phyloP scores from a whole-genome alignment of 2,329 filamentous ascomycete species.

The Sporothrix dimorphospora region DNA sequence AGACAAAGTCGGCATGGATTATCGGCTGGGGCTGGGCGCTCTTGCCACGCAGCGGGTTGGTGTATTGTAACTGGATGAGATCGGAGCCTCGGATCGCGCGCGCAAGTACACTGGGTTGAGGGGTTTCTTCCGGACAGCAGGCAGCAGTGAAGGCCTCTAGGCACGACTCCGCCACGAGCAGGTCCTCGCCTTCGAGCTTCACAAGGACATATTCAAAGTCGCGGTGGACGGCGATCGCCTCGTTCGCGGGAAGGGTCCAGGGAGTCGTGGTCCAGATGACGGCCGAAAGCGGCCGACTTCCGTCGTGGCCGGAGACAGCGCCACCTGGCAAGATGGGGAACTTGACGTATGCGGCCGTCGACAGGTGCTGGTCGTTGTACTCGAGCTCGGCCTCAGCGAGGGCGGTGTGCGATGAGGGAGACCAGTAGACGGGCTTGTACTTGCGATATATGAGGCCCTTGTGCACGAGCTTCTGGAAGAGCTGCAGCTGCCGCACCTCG shows the following conservation, averaged over 20 bases:
- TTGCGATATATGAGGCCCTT: slow-evolving; percentile 75
- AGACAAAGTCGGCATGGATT: slow-evolving; percentile 86
- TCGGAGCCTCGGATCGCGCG: slow-evolving; percentile 70
- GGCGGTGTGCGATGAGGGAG: slow-evolving; percentile 75
- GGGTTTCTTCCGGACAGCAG: slow-evolving; percentile 51
- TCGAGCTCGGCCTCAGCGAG: slow-evolving; percentile 84
- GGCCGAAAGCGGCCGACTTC: slow-evolving; percentile 62
- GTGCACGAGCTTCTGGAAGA: slow-evolving; percentile 76
- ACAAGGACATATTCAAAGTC: slow-evolving; percentile 75
- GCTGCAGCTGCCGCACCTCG: slow-evolving; percentile 72
- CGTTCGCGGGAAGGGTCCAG: slow-evolving; percentile 94
- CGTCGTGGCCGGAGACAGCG: not conserved
- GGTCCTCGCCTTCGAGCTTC: slow-evolving; percentile 56
- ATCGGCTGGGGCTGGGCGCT: slow-evolving; percentile 65
- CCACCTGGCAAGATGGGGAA: slow-evolving; percentile 64
- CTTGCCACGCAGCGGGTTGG: slow-evolving; percentile 67
- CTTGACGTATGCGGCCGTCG: slow-evolving; percentile 74
- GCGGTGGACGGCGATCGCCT: slow-evolving; percentile 79
- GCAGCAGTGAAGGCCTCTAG: slow-evolving; percentile 60
- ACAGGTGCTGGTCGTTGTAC: slow-evolving; percentile 75
- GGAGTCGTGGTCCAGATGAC: slow-evolving; percentile 99
- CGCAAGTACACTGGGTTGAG: slow-evolving; percentile 71
- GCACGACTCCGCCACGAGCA: slow-evolving; percentile 74
- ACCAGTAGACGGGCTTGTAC: slow-evolving; percentile 87
- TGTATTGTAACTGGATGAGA: slow-evolving; percentile 68